Evolutionary conservation across 495 filamentous ascomycete species (phyloP), one percentile per base, ranked within the genome.

Genomic region (Hypoxylon rickii): DNA sequence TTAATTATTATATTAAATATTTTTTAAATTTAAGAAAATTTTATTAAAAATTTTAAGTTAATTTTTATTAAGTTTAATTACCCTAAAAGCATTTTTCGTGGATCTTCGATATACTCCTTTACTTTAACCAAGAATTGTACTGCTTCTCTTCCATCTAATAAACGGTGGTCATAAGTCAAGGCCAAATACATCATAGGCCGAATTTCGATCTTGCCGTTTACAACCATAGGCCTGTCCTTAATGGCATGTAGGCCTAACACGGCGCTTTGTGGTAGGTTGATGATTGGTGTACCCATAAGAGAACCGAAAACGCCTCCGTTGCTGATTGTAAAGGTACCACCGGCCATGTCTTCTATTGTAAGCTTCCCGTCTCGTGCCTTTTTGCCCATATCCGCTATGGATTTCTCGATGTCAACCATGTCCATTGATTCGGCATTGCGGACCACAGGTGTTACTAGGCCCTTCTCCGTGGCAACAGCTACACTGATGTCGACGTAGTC

Each of bases 131-230:
- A 78, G 83, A 98, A 98, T 53, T 93, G 95, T 20, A 96, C 92
- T 10, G 92, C 95, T 77, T 98, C 94, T 63, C 94, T 85, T 19
- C 94, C 95, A 71, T 97, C 95, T 19, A 98, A 78, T 31, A 97
- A 82, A 58, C 94, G 88, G 73, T 98, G 94, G 66, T 98, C 94
- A 69, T 98, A 98, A 12, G 94, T 98, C 43, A 98, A 82, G 33
- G 94, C 95, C 33, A 98, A 84, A 61, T 96, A 97, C 94, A 98
- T 98, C 90, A 98, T 97, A 18, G 95, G 94, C 55, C 94, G 84
- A 58, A 96, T 88, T 67, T 96, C 93, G 33, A 97, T 73, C 76
- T 96, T 91, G 42, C 95, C 94, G 65, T 96, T 90, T 34, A 97
- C 75, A 19, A 79, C 92, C 31, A 97, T 88, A 0, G 93, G 83